Conservation (phyloP, 106 monocot genomes). For the Cymbidium sinense region DNA sequence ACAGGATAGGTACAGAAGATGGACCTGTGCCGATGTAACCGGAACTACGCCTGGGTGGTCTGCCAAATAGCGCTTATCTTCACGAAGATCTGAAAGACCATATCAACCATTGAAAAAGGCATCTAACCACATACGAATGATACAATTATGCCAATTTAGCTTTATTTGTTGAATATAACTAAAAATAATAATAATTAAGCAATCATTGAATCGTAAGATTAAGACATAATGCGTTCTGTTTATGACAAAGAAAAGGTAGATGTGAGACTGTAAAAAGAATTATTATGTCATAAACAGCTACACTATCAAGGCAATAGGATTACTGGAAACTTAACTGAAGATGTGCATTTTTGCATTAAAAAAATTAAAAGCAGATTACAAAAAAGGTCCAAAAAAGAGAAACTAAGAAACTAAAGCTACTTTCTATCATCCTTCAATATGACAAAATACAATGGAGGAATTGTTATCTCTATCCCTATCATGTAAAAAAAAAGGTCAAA, state of each 20-base stretch:
- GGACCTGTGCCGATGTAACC: slow-evolving; percentile 64
- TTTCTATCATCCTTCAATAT: no score
- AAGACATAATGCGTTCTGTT: not conserved
- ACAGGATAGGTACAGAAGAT: not conserved
- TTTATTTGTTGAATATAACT: not conserved
- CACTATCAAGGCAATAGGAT: not conserved
- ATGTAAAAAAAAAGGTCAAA: no score
- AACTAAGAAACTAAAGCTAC: no score
- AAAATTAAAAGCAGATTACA: no score
- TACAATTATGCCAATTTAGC: not conserved
- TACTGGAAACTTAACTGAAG: not conserved
- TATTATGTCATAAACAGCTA: not conserved
- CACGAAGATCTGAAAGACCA: slow-evolving; percentile 66
- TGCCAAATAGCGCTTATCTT: slow-evolving; percentile 72
- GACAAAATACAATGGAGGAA: no score
- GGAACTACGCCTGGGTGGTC: slow-evolving; percentile 64
- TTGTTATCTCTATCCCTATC: no score
- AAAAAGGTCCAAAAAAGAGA: no score
- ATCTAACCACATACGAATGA: not conserved
- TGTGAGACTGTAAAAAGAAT: not conserved
- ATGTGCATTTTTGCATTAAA: no score
- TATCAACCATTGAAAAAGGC: not conserved
- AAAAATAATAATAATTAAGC: not conserved
- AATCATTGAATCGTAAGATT: not conserved
- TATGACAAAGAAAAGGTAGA: not conserved